Evolutionary conservation across 441 rosid genomes (phyloP).

Genomic region (Metrosideros polymorpha): DNA sequence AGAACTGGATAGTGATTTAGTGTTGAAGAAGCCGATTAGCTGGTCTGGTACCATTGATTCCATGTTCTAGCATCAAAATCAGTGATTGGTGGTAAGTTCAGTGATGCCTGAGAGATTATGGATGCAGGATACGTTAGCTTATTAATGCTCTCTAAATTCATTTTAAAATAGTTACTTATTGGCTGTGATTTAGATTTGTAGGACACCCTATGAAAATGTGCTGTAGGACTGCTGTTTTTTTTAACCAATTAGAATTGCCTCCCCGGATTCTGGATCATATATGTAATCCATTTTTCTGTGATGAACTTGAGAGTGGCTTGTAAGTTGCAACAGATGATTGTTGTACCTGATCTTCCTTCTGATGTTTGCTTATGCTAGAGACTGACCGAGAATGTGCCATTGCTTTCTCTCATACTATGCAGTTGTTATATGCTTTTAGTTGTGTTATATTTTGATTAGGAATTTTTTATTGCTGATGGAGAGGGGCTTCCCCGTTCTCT

Average conservation of each 20-base stretch:
- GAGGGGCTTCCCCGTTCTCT: slow-evolving; percentile 90
- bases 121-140: neutral
- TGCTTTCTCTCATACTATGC: neutral
- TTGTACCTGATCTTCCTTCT: neutral
- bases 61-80: neutral
- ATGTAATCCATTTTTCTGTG: neutral
- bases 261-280: neutral
- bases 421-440: neutral
- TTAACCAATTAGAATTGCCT: neutral
- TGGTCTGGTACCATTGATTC: neutral
- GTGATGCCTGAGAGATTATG: neutral
- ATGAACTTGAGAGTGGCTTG: neutral
- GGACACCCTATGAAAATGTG: neutral
- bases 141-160: neutral
- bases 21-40: neutral
- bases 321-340: neutral
- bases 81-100: neutral
- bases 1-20: neutral
- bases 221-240: neutral
- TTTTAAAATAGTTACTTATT: neutral
- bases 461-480: slow-evolving; percentile 91
- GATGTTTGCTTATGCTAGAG: neutral
- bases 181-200: neutral
- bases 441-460: slow-evolving; percentile 29
- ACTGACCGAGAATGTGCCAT: neutral